These are phyloP conservation scores for Xanthoconium stramineum DNA, from an alignment of 768 basidiomycete genomes.

Conservation along the genomic window DNA sequence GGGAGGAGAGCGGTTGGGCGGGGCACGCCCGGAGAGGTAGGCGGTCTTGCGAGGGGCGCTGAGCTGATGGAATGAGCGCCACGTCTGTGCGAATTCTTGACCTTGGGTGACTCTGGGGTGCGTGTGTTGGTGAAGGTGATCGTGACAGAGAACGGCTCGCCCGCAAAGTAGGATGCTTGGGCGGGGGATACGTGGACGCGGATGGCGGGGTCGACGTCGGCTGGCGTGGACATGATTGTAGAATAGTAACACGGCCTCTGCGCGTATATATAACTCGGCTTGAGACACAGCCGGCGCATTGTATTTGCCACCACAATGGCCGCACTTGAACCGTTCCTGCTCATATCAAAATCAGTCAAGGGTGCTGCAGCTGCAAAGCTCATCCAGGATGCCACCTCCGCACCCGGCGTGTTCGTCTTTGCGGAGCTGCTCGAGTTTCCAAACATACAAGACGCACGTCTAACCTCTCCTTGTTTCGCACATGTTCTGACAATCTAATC, in stretches of 20 bases:
- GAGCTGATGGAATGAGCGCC: conserved; percentile 80
- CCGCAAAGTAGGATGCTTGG: conserved; percentile 90
- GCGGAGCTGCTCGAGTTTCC: conserved; percentile 80
- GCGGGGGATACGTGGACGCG: conserved; percentile 74
- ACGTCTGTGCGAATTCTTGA: conserved; percentile 54
- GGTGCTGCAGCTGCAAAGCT: conserved; percentile 92
- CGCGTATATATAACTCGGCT: too few species aligned
- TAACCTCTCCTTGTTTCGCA: neutral
- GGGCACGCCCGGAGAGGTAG: conserved; percentile 73
- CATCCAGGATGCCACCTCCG: conserved; percentile 79
- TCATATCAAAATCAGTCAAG: conserved; percentile 89
- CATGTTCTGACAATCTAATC: conserved; percentile 6
- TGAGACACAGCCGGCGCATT: too few species aligned
- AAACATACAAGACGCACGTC: conserved; percentile 78
- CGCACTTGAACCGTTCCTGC: conserved; percentile 82
- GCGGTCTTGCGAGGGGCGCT: conserved; percentile 75
- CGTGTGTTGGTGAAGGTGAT: conserved; percentile 86
- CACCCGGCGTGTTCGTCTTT: conserved; percentile 90
- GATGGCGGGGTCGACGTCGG: conserved; percentile 45
- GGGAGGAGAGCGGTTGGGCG: conserved; percentile 35
- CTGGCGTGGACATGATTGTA: conserved; percentile 15
- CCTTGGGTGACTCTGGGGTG: conserved; percentile 41
- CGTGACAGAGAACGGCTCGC: conserved; percentile 80
- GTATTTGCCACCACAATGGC: conserved; percentile 26
- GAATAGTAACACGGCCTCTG: neutral